These are phyloP conservation scores for Alternaria ethzedia DNA, from an alignment of 2,329 filamentous ascomycete genomes.

Conservation along the genomic window DNA sequence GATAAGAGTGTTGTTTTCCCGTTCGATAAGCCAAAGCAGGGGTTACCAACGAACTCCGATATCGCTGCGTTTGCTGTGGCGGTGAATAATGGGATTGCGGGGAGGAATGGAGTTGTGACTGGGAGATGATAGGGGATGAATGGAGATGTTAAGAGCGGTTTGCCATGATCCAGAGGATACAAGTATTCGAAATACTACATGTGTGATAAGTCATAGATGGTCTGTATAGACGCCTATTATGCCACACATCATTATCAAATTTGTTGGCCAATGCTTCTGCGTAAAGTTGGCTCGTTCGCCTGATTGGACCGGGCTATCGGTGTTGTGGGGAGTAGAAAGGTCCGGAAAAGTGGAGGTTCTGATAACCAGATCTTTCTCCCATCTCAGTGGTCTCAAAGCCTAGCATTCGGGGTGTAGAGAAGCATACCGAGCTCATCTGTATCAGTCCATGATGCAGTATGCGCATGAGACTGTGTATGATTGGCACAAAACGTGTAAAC, in stretches of 20 bases:
- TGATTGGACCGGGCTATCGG: not conserved
- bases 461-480: not conserved
- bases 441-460: not conserved
- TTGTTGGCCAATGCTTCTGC: not conserved
- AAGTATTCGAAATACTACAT: not conserved
- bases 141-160: not conserved
- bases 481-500: not conserved
- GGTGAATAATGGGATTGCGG: constrained; percentile 45
- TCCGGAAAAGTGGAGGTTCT: not conserved
- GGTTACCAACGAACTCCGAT: constrained; percentile 31
- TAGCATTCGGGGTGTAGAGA: not conserved
- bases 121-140: constrained; percentile 1
- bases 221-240: not conserved
- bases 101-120: constrained; percentile 37
- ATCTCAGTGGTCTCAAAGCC: accelerated
- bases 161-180: not conserved
- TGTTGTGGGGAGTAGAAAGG: not conserved
- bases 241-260: accelerated
- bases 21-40: constrained; percentile 31
- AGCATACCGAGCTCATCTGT: not conserved
- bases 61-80: constrained; percentile 44
- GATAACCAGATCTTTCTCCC: not conserved
- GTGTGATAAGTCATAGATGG: no score
- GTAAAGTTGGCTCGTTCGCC: not conserved
- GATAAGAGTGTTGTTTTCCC: constrained; percentile 42